These are phyloP conservation scores for Entelexis paramagnoliae DNA, from an alignment of 1,139 yeast genomes.

Conservation along the genomic window DNA sequence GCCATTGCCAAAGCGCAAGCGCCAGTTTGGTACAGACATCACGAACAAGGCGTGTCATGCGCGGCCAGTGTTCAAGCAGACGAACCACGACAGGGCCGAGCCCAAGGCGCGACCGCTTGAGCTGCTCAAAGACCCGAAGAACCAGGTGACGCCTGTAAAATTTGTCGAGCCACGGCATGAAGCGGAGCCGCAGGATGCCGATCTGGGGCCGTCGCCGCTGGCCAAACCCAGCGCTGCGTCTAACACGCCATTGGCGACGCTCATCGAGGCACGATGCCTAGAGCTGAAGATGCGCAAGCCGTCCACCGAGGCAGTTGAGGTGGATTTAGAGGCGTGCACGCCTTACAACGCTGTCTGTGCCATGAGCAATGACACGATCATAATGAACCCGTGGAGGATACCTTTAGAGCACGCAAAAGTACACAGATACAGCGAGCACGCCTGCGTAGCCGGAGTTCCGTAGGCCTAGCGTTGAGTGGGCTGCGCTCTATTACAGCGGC, in stretches of 20 bases:
- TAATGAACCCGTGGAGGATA: constrained; percentile 12
- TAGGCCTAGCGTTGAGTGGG: no score
- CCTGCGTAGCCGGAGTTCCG: background rate
- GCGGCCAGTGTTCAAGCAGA: constrained; percentile 7
- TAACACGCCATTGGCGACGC: background rate
- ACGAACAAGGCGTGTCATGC: background rate
- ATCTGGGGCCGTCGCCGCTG: background rate
- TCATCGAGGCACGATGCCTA: constrained; percentile 1
- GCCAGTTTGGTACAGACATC: constrained; percentile 11
- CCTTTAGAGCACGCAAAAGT: constrained; percentile 1
- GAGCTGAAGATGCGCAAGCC: constrained; percentile 8
- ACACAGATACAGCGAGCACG: background rate
- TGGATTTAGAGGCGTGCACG: background rate
- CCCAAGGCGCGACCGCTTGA: background rate
- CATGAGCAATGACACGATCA: background rate
- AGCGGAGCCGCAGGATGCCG: background rate
- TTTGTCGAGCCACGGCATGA: background rate
- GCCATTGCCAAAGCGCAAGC: background rate
- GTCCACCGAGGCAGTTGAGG: background rate
- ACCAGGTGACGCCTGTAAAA: background rate
- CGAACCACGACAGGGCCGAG: background rate
- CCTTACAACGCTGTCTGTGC: constrained; percentile 2
- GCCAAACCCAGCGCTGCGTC: background rate
- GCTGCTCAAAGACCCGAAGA: background rate
- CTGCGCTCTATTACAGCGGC: no score